phyloP scores from a whole-genome alignment of 495 filamentous ascomycete genomes.

The Penicillium canescens region DNA sequence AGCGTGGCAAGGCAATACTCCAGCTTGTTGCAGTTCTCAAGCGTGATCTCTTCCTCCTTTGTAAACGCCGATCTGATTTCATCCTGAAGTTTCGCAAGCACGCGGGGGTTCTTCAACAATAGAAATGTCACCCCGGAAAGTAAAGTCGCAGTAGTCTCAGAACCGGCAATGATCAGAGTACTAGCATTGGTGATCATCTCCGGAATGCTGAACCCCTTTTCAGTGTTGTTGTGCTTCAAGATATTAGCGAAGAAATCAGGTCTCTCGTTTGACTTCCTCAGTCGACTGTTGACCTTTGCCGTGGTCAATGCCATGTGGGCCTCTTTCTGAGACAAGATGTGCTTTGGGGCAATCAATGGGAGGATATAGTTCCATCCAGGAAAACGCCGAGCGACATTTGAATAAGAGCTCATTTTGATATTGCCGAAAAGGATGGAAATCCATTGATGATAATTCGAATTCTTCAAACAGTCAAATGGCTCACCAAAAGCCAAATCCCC shows the following conservation, averaged over 20 bases:
- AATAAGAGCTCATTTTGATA: conserved; percentile 23
- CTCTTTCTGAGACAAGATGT: conserved; percentile 27
- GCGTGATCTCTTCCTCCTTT: conserved; percentile 51
- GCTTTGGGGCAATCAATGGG: conserved; percentile 18
- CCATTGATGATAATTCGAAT: conserved; percentile 55
- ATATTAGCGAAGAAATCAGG: conserved; percentile 24
- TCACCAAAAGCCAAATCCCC: conserved; percentile 63
- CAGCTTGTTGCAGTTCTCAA: conserved; percentile 43
- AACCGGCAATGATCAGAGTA: conserved; percentile 49
- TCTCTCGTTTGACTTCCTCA: conserved; percentile 15
- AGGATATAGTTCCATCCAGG: conserved; percentile 5
- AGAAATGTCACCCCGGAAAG: conserved; percentile 55
- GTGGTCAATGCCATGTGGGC: conserved; percentile 12
- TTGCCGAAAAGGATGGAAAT: conserved; percentile 46
- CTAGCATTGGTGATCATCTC: conserved; percentile 43
- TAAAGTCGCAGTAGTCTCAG: conserved; percentile 62
- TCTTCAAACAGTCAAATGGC: conserved; percentile 55
- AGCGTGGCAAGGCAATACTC: conserved; percentile 57
- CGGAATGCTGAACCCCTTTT: conserved; percentile 39
- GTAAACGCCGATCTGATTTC: conserved; percentile 53
- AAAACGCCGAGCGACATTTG: conserved; percentile 25
- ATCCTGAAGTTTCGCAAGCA: conserved; percentile 41
- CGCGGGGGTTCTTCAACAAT: conserved; percentile 46
- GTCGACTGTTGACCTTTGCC: conserved; percentile 16
- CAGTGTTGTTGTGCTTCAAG: conserved; percentile 15